A percentile compares a stretch with the other conserved stretches of the same genome.
Conservation (phyloP, 2,329 filamentous ascomycete genomes). For the Berkeleyomyces rouxiae region DNA sequence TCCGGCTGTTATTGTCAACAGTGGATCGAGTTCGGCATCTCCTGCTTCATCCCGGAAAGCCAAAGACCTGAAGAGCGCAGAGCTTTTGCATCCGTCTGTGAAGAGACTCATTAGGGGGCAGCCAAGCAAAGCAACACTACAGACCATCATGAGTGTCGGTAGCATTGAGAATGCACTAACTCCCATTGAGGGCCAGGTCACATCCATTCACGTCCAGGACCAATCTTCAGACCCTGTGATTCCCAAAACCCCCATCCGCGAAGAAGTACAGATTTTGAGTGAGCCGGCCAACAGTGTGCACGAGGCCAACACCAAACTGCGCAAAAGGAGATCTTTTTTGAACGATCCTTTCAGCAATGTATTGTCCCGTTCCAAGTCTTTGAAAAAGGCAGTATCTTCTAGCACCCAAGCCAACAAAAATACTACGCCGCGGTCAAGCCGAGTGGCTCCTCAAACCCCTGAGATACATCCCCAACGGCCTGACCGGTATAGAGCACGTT, state of each 20-base stretch:
- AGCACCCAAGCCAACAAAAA: slow-evolving; percentile 5
- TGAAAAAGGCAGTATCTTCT: slow-evolving; percentile 4
- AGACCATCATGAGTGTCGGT: slow-evolving; percentile 34
- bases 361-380: slow-evolving; percentile 1
- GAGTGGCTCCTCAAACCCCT: neutral
- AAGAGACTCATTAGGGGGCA: slow-evolving; percentile 24
- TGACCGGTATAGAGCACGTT: neutral
- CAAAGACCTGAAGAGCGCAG: slow-evolving; percentile 23
- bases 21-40: slow-evolving; percentile 20
- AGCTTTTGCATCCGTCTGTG: slow-evolving; percentile 18
- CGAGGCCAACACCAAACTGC: slow-evolving; percentile 5
- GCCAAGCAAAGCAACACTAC: slow-evolving; percentile 31
- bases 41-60: slow-evolving; percentile 15
- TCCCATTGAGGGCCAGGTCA: slow-evolving; percentile 12
- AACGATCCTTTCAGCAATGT: slow-evolving; percentile 4
- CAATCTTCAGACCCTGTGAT: no score
- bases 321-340: slow-evolving; percentile 13
- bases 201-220: slow-evolving; percentile 14
- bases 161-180: slow-evolving; percentile 23
- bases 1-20: slow-evolving; percentile 20
- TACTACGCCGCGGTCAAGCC: neutral
- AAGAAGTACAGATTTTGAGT: neutral
- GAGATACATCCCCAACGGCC: slow-evolving; percentile 1
- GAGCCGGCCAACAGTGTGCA: neutral
- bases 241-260: neutral